Conservation (phyloP, 176 grass and related monocot genomes). For the Olyra latifolia region DNA sequence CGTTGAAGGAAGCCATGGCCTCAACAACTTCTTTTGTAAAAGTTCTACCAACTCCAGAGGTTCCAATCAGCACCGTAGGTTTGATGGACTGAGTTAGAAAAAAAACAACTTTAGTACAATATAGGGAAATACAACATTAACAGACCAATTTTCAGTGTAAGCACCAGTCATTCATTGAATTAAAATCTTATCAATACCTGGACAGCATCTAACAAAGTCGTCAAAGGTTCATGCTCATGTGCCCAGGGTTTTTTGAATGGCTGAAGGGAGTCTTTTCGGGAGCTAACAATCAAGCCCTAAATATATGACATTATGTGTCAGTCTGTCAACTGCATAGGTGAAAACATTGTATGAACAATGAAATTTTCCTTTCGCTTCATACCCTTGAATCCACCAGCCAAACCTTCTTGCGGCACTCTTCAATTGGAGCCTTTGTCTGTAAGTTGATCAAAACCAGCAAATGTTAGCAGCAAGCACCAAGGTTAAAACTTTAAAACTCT, state of each 20-base stretch:
- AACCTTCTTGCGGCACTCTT: conserved; percentile 92
- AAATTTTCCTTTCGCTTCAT: conserved; percentile 10
- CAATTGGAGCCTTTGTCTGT: conserved; percentile 82
- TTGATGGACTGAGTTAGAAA: conserved; percentile 72
- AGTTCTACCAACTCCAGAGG: conserved; percentile 80
- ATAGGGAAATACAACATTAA: conserved; percentile 14
- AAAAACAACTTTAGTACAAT: conserved; percentile 26
- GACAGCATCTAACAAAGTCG: conserved; percentile 73
- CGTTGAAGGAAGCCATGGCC: conserved; percentile 89
- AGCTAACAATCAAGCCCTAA: conserved; percentile 90
- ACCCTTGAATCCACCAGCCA: conserved; percentile 98
- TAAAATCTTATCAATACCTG: conserved; percentile 51
- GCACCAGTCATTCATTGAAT: conserved; percentile 6
- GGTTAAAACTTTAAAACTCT: conserved; percentile 1
- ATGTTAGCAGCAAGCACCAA: conserved; percentile 7
- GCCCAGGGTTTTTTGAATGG: conserved; percentile 96
- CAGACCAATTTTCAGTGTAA: conserved; percentile 4
- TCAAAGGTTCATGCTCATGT: conserved; percentile 80
- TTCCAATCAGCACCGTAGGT: conserved; percentile 95
- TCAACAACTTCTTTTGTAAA: conserved; percentile 89
- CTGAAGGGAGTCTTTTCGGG: conserved; percentile 71
- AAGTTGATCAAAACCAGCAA: conserved; percentile 37
- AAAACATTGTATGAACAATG: conserved; percentile 30
- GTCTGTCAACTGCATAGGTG: conserved; percentile 14
- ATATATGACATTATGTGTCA: conserved; percentile 38